These are phyloP conservation scores for Xylariomycetidae sp. DNA, from an alignment of 2,329 filamentous ascomycete species.

Conservation along the genomic window DNA sequence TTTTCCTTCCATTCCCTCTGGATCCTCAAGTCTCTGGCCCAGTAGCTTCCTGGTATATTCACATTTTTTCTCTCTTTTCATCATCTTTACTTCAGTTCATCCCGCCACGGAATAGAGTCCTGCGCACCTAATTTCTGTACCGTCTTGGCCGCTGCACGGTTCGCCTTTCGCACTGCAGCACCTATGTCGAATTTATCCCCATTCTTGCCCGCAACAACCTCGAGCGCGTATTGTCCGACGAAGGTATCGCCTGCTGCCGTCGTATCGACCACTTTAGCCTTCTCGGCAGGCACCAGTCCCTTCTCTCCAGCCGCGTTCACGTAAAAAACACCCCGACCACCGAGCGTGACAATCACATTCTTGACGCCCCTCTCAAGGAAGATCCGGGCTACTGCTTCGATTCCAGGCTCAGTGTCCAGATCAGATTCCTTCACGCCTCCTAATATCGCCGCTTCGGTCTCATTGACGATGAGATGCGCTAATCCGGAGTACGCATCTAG, in stretches of 20 bases:
- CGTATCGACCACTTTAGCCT: conserved; percentile 80
- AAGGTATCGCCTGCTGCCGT: conserved; percentile 95
- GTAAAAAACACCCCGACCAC: conserved; percentile 72
- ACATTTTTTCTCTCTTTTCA: not conserved
- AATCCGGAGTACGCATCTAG: conserved; percentile 61
- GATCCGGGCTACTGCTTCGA: conserved; percentile 44
- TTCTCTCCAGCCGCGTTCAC: conserved; percentile 40
- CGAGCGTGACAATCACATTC: conserved; percentile 80
- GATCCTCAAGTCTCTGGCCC: too few relatives aligned
- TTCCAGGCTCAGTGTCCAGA: conserved; percentile 41
- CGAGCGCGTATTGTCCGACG: conserved; percentile 79
- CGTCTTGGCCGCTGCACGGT: conserved; percentile 59
- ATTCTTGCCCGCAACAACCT: conserved; percentile 55
- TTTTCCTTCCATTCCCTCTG: too few relatives aligned
- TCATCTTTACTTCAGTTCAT: conserved; percentile 32
- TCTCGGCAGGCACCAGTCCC: conserved; percentile 56
- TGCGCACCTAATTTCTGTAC: conserved; percentile 63
- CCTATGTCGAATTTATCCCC: conserved; percentile 48
- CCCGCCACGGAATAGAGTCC: conserved; percentile 61
- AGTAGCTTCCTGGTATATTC: too few relatives aligned
- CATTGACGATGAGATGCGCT: conserved; percentile 81
- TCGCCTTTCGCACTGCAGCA: conserved; percentile 56
- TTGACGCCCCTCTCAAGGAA: conserved; percentile 68
- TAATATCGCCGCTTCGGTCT: conserved; percentile 79
- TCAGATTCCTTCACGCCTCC: conserved; percentile 49